Evolutionary conservation across 1,284 basidiomycete species (phyloP).

Genomic region (Bjerkandera adusta): DNA sequence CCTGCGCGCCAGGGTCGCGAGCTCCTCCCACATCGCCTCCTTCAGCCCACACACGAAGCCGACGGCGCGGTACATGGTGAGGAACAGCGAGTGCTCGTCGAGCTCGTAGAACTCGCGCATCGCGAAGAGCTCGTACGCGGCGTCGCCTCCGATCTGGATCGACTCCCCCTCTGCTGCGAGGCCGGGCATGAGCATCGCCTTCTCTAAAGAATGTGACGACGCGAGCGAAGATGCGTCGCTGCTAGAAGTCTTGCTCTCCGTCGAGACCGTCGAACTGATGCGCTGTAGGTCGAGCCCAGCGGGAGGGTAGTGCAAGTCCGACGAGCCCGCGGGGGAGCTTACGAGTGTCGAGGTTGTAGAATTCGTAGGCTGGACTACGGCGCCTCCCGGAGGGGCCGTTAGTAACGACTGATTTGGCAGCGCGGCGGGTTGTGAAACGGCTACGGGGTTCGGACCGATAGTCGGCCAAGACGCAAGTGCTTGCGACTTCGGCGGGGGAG

Average conservation of each 20-base stretch:
- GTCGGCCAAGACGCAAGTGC: too few relatives aligned
- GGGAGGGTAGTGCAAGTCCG: not conserved
- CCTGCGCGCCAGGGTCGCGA: slow-evolving; percentile 57
- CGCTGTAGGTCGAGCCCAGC: not conserved
- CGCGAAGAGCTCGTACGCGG: slow-evolving; percentile 44
- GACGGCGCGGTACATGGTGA: slow-evolving; percentile 68
- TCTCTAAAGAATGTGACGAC: not conserved
- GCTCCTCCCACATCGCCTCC: slow-evolving; percentile 80
- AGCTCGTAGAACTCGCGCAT: slow-evolving; percentile 44
- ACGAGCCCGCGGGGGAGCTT: not conserved
- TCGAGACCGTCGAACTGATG: not conserved
- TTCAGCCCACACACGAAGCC: slow-evolving; percentile 64
- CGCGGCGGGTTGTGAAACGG: too few relatives aligned
- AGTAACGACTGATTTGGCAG: too few relatives aligned
- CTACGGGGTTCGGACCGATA: too few relatives aligned
- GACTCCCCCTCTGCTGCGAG: slow-evolving; percentile 32
- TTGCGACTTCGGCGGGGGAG: too few relatives aligned
- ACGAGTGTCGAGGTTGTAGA: slow-evolving; percentile 1
- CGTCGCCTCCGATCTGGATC: slow-evolving; percentile 34
- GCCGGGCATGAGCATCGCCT: slow-evolving; percentile 10
- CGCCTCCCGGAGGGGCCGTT: too few relatives aligned
- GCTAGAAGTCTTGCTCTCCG: not conserved
- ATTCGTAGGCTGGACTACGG: too few relatives aligned
- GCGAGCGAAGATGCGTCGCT: not conserved
- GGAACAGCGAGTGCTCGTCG: slow-evolving; percentile 60